These are phyloP conservation scores for Cruciata laevipes DNA, from an alignment of 257 asterid species.

Conservation along the genomic window DNA sequence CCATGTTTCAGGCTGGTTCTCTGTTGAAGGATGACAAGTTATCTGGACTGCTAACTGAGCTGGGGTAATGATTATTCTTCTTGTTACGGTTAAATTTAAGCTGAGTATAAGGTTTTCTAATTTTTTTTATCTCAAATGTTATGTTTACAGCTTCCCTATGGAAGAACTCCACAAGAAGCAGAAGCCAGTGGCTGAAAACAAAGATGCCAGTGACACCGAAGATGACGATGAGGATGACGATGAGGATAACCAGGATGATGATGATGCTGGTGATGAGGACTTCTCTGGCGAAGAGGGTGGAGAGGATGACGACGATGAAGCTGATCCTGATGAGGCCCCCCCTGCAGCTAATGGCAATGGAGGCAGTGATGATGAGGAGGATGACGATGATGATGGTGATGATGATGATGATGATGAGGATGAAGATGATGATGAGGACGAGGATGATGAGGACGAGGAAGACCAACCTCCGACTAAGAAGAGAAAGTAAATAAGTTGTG, in stretches of 20 bases:
- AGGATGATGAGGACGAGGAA: constrained; percentile 53
- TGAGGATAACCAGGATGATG: constrained; percentile 47
- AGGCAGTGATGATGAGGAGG: constrained; percentile 43
- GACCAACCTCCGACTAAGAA: constrained; percentile 87
- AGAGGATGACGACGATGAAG: constrained; percentile 57
- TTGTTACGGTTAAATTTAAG: not conserved
- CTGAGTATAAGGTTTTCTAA: too few relatives aligned
- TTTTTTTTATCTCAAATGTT: not conserved
- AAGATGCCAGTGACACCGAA: constrained; percentile 66
- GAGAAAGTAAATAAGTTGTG: constrained; percentile 51
- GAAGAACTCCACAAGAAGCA: constrained; percentile 36
- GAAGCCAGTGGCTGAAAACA: constrained; percentile 43
- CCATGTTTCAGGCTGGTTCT: constrained; percentile 42
- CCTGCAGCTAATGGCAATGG: constrained; percentile 49
- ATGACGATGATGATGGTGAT: constrained; percentile 25
- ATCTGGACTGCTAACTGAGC: constrained; percentile 21
- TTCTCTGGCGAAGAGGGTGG: constrained; percentile 77
- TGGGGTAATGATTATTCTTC: constrained; percentile 35
- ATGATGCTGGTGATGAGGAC: constrained; percentile 79
- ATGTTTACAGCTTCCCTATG: constrained; percentile 48
- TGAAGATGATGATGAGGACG: not conserved
- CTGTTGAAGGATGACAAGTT: constrained; percentile 31
- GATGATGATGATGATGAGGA: constrained; percentile 38
- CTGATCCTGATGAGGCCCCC: constrained; percentile 23
- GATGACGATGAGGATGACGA: constrained; percentile 68